Evolutionary conservation across 2,329 filamentous ascomycete genomes (phyloP), one percentile per base, ranked within the genome.

Genomic region (Claviceps quebecensis): DNA sequence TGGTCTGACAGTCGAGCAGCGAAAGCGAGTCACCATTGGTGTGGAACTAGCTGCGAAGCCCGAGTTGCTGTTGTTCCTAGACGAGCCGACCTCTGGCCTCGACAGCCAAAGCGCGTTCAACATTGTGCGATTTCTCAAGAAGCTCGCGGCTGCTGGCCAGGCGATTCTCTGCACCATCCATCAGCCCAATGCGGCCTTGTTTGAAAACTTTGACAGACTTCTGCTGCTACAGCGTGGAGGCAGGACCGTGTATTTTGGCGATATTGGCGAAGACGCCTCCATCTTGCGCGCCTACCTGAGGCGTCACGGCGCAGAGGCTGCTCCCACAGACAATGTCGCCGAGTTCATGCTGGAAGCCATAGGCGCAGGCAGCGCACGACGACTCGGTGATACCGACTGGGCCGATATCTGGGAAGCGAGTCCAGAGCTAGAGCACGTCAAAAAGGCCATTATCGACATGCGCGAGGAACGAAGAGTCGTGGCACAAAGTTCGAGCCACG

Each of bases 151-250:
- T n/a, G 84, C 85, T 2, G 89, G 88, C 1, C 89, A 95, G 63
- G 88, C 88, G 9, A 88, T 95, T 58, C 76, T 95, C 3, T 94
- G 87, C 69, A 95, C 89, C 0, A 95, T 95, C 56, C 89, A 95
- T 65, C 89, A 95, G 64, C 88, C 89, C 1, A 91, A 89, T 57
- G 86, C 86, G 16, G 82, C 86, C 0, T 74, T 95, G 0, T 95
- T 95, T 58, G 86, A 93, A 65, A 84, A 89, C 65, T 95, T 95
- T 57, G 88, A 95, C 63, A 78, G 87, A 13, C 75, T 95, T 2
- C 71, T 95, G 5, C 74, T 95, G 2, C 75, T 95, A 2, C 81
- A 91, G 66, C 76, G 78, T 41, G 88, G 88, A 54, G 88, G 88
- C 4, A 77, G 83, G 51, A 86, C 85, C 46, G 86, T 94, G 48